Conservation (phyloP, 148 eudicot species). For the Dianthus caryophyllus region DNA sequence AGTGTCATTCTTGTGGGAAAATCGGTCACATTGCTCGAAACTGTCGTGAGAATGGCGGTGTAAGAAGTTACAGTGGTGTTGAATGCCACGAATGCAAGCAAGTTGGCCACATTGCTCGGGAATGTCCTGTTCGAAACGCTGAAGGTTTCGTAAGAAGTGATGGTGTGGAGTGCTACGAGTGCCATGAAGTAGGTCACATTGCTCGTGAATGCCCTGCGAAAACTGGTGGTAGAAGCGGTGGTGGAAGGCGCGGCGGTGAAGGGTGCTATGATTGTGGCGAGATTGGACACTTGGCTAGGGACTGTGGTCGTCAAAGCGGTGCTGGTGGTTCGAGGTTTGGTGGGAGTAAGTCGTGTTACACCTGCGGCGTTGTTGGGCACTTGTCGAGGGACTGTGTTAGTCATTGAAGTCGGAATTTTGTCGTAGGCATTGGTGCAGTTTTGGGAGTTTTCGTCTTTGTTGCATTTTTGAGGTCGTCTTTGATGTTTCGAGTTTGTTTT, state of each 20-base stretch:
- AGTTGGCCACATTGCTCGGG: not conserved
- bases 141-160: not conserved
- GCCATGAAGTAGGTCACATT: not conserved
- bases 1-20: not conserved
- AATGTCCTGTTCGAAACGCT: not conserved
- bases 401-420: not conserved
- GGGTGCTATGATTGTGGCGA: constrained; percentile 28
- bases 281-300: constrained; percentile 36
- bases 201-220: not conserved
- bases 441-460: not conserved
- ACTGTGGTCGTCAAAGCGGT: constrained; percentile 24
- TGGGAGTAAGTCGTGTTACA: not conserved
- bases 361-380: not conserved
- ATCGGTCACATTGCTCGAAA: not conserved
- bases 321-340: not conserved
- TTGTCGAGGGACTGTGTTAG: constrained; percentile 2
- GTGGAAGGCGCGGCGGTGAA: constrained; percentile 16
- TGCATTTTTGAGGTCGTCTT: not conserved
- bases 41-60: not conserved
- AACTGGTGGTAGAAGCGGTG: not conserved
- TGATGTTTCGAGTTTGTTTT: no score
- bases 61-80: not conserved
- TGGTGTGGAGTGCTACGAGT: not conserved
- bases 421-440: not conserved
- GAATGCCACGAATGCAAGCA: not conserved